Percentiles rank a stretch among this genome's conserved stretches.
Conservation (phyloP, 176 grass and related monocot genomes). For the Raddia guianensis region DNA sequence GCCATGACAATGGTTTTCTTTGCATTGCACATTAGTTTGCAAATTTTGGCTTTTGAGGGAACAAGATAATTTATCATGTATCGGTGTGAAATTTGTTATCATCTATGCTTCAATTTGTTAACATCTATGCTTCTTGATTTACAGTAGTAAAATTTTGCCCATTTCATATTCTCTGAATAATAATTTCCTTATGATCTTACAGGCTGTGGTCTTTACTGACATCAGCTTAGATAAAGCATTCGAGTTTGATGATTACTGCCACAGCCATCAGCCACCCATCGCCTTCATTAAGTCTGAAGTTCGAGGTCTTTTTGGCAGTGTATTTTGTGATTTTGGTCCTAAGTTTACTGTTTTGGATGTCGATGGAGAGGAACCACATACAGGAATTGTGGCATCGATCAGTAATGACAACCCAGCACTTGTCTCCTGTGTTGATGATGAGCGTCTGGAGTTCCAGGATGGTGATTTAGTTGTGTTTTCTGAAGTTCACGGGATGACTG, state of each 20-base stretch:
- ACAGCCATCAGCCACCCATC: conserved; percentile 84
- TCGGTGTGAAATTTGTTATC: background rate
- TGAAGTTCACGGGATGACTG: conserved; percentile 85
- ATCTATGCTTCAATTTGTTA: no score
- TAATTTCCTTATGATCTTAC: conserved; percentile 27
- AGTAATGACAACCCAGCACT: conserved; percentile 83
- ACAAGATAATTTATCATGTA: background rate
- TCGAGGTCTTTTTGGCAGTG: conserved; percentile 78
- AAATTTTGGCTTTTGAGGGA: background rate
- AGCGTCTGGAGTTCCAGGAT: conserved; percentile 91
- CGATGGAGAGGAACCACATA: conserved; percentile 92
- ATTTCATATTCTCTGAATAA: conserved; percentile 11
- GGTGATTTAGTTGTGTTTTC: conserved; percentile 86
- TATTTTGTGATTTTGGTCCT: conserved; percentile 91
- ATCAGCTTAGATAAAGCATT: conserved; percentile 79
- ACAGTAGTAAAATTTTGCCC: background rate
- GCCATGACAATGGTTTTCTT: background rate
- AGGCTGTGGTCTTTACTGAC: conserved; percentile 89
- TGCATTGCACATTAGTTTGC: conserved; percentile 23
- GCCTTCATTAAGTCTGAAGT: conserved; percentile 88
- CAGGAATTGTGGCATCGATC: conserved; percentile 87
- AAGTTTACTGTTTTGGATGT: conserved; percentile 90
- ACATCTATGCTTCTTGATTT: conserved; percentile 9
- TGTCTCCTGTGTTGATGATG: conserved; percentile 92
- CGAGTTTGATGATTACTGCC: conserved; percentile 83